A percentile compares a stretch with the other conserved stretches of the same genome.
Evolutionary conservation across 306 rosid genomes (phyloP).

Genomic region (Prunus mongolica): DNA sequence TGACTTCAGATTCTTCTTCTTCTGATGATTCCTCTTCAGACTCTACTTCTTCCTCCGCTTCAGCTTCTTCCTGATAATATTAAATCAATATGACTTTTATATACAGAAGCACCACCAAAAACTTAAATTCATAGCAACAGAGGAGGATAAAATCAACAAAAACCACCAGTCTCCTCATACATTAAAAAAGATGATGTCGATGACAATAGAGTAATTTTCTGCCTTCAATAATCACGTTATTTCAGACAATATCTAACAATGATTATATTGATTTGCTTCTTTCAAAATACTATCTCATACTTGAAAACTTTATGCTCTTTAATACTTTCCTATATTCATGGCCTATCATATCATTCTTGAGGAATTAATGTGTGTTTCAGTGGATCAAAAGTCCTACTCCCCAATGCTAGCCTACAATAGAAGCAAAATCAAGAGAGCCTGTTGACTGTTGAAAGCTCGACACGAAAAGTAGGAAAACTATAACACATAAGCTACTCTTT

Average conservation of each 20-base stretch:
- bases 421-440: neutral
- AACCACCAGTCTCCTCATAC: neutral
- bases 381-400: neutral
- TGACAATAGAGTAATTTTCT: neutral
- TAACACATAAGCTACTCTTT: neutral
- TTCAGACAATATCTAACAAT: neutral
- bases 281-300: neutral
- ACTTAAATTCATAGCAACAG: neutral
- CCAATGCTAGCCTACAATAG: neutral
- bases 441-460: neutral
- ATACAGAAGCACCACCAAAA: neutral
- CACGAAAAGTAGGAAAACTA: neutral
- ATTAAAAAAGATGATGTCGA: neutral
- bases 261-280: neutral
- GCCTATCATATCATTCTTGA: neutral
- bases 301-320: neutral
- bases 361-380: neutral
- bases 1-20: slow-evolving; percentile 51
- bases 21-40: slow-evolving; percentile 49
- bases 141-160: neutral
- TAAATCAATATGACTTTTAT: neutral
- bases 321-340: neutral
- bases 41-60: slow-evolving; percentile 25
- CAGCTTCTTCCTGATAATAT: slow-evolving; percentile 64
- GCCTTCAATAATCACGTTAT: neutral